phyloP scores from a whole-genome alignment of 208 protist species.

The Endotrypanum monterogeii region DNA sequence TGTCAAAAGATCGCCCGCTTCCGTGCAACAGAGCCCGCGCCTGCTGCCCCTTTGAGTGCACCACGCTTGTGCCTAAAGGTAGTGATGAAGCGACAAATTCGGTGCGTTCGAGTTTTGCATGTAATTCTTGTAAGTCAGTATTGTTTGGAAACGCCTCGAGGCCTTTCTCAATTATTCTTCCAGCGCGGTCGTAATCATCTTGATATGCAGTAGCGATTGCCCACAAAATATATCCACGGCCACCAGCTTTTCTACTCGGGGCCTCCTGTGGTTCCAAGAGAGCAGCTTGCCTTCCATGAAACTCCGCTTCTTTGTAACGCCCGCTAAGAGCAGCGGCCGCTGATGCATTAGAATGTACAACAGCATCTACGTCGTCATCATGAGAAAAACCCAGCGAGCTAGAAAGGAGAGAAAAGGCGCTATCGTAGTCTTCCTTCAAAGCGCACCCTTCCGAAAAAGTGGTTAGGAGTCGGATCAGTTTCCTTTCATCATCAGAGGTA shows the following conservation, averaged over 20 bases:
- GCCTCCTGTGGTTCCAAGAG: conserved; percentile 40
- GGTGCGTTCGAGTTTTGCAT: conserved; percentile 14
- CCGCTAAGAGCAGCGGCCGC: conserved; percentile 56
- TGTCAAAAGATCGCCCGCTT: conserved; percentile 73
- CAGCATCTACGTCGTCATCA: conserved; percentile 48
- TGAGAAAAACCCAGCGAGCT: conserved; percentile 70
- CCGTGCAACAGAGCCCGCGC: conserved; percentile 52
- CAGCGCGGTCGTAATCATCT: conserved; percentile 70
- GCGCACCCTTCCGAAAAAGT: conserved; percentile 76
- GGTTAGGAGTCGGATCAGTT: conserved; percentile 77
- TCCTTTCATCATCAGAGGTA: conserved; percentile 71
- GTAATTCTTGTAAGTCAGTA: conserved; percentile 29
- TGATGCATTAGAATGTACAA: conserved; percentile 73
- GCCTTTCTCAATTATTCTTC: conserved; percentile 69
- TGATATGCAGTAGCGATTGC: conserved; percentile 79
- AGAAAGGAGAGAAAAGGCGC: conserved; percentile 55
- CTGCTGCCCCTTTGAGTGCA: conserved; percentile 52
- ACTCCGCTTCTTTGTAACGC: conserved; percentile 76
- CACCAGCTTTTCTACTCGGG: conserved; percentile 12
- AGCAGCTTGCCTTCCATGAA: conserved; percentile 74
- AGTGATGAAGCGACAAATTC: neutral
- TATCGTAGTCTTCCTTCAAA: conserved; percentile 44
- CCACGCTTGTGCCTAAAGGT: conserved; percentile 18
- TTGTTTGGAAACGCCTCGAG: conserved; percentile 44
- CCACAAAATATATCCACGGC: conserved; percentile 69